phyloP scores from a whole-genome alignment of 768 basidiomycete species.

The Dacryopinax primogenitus region DNA sequence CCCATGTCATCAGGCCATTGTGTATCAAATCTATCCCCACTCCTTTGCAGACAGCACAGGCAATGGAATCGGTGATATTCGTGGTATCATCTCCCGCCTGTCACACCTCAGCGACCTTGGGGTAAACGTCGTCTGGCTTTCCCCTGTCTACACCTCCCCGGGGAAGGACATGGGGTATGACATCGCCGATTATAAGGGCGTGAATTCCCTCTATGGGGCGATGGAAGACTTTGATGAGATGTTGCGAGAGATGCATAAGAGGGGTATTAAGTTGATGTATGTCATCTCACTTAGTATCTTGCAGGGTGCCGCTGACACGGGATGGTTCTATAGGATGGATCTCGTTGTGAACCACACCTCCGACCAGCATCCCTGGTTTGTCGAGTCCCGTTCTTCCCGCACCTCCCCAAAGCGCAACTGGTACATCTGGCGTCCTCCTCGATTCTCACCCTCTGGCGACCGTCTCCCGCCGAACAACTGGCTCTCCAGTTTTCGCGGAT shows the following conservation, averaged over 20 bases:
- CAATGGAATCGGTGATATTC: constrained; percentile 57
- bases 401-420: constrained; percentile 53
- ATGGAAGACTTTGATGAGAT: constrained; percentile 33
- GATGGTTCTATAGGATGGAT: constrained; percentile 52
- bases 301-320: background rate
- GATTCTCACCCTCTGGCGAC: constrained; percentile 39
- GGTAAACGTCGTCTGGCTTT: constrained; percentile 58
- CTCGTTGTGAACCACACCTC: constrained; percentile 58
- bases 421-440: constrained; percentile 62
- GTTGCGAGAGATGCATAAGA: constrained; percentile 34
- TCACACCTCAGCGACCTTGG: constrained; percentile 58
- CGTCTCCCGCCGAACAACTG: constrained; percentile 61
- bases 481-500: constrained; percentile 53
- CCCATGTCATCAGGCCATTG: constrained; percentile 25
- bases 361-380: constrained; percentile 57
- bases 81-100: constrained; percentile 49
- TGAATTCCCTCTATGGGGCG: constrained; percentile 54
- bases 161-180: constrained; percentile 42
- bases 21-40: constrained; percentile 61
- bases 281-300: constrained; percentile 17
- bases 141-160: constrained; percentile 56
- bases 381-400: constrained; percentile 40
- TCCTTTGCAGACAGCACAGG: constrained; percentile 62
- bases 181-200: constrained; percentile 52
- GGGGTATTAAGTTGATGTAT: constrained; percentile 60